These are phyloP conservation scores for Ceratocystis harringtonii DNA, from an alignment of 2,329 filamentous ascomycete species.

Conservation along the genomic window DNA sequence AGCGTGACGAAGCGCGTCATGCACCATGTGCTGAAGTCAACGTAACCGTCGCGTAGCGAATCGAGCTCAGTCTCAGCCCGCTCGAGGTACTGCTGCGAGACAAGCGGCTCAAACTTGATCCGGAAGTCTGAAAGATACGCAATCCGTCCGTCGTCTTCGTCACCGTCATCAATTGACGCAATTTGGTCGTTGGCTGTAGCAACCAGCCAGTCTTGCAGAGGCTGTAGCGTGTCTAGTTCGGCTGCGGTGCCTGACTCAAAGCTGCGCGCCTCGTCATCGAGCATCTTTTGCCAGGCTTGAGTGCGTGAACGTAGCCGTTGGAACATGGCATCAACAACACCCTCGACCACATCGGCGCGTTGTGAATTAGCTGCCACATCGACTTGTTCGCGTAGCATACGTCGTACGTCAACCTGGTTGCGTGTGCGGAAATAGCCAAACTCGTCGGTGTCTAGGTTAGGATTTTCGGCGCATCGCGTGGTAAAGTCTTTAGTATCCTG, in stretches of 20 bases:
- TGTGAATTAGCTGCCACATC: conserved; percentile 71
- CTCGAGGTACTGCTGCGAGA: conserved; percentile 66
- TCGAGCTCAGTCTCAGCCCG: conserved; percentile 59
- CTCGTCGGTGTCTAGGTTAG: conserved; percentile 70
- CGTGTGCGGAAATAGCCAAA: conserved; percentile 86
- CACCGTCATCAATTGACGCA: conserved; percentile 87
- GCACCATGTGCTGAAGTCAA: conserved; percentile 88
- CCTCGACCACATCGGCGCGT: conserved; percentile 80
- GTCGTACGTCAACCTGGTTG: conserved; percentile 88
- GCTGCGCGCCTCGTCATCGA: conserved; percentile 68
- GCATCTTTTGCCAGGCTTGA: conserved; percentile 70
- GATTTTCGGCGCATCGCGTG: conserved; percentile 56
- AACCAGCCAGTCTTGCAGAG: conserved; percentile 87
- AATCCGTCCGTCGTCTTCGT: conserved; percentile 53
- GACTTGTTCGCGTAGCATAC: conserved; percentile 89
- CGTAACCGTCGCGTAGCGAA: conserved; percentile 72
- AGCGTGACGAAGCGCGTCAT: conserved; percentile 73
- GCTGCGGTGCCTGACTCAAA: conserved; percentile 43
- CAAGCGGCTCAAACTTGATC: conserved; percentile 64
- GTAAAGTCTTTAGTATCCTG: conserved; percentile 71
- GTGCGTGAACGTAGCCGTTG: conserved; percentile 69
- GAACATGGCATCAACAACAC: conserved; percentile 94
- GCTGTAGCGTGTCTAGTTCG: conserved; percentile 55
- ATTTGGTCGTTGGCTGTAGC: conserved; percentile 98
- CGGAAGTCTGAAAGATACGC: conserved; percentile 80